Base-by-base conservation (phyloP, 2,329 filamentous ascomycete species). In the Thermomyces lanuginosus region DNA sequence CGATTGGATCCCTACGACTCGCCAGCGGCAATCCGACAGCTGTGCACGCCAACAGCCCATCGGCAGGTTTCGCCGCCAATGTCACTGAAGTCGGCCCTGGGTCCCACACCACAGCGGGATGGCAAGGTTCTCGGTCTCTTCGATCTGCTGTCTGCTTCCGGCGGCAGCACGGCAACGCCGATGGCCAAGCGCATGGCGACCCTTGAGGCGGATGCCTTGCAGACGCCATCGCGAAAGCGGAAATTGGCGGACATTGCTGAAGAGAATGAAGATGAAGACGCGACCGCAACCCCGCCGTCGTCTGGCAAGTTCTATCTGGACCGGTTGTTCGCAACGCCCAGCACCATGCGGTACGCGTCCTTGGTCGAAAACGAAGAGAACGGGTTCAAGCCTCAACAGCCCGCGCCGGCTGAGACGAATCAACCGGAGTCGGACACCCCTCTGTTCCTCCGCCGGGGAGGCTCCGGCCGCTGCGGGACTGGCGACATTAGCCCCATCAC, bases 91-190 rank as follows among this genome's bases (percentile, higher is more conserved):
- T 35, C 47, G 6, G 49, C 46, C 13, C 57, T 63, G 26, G 60
- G 58, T 3, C 60, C 60, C 8, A 63, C 60, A 2, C 60, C 60
- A 1, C 57, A 62, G 31, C 53, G 59, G 19, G 56, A 63, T 39
- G 60, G 60, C 6, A 60, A 53, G 22, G 49, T 58, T 0, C 36
- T 63, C 2, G 60, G 60, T 1, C 43, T 63, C 2, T 63, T 63
- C 27, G 60, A 63, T 30, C 43, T 61, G 22, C 44, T 63, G 4
- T 56, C 56, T 4, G 47, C 51, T 11, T 55, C 55, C 0, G 51
- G 50, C 1, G 43, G 45, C 2, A 54, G 45, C 28, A 46, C 41
- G 3, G 44, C 44, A 4, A 51, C 49, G 0, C 52, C 52, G 0
- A 44, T 46, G 6, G 41, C 40, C 3, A 41, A 39, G 7, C 39